Evolutionary conservation across 306 rosid species (phyloP).

Genomic region (Malus sylvestris): DNA sequence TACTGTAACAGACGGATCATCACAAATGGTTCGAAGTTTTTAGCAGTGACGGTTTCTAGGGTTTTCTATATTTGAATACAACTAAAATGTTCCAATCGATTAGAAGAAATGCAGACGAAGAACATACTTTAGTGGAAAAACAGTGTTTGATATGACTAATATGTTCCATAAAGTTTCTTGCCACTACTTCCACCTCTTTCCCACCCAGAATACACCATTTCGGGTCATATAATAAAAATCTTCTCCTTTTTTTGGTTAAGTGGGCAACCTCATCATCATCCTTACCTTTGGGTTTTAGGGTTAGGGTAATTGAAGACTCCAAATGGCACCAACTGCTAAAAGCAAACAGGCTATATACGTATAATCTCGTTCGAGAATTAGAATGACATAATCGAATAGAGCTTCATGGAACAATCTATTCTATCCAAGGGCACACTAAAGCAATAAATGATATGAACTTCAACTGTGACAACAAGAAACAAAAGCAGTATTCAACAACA

Average conservation of each 20-base stretch:
- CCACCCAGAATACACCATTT: slow-evolving; percentile 12
- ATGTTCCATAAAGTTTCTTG: slow-evolving; percentile 31
- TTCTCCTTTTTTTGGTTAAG: neutral
- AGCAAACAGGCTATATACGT: neutral
- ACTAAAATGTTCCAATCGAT: neutral
- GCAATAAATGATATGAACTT: neutral
- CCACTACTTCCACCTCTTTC: slow-evolving; percentile 26
- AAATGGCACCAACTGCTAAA: neutral
- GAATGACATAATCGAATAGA: neutral
- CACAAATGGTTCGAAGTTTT: neutral
- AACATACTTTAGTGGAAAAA: slow-evolving; percentile 10
- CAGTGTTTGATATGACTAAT: slow-evolving; percentile 20
- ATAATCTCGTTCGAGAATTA: neutral
- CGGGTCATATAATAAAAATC: neutral
- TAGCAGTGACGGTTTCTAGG: neutral
- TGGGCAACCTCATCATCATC: slow-evolving; percentile 14
- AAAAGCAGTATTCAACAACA: slow-evolving; percentile 24
- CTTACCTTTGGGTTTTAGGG: neutral
- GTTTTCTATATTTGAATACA: neutral
- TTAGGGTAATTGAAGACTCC: slow-evolving; percentile 3
- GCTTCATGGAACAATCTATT: slow-evolving; percentile 2
- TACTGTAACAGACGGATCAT: neutral
- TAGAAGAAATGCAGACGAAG: neutral
- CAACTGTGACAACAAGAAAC: slow-evolving; percentile 14
- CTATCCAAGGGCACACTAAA: slow-evolving; percentile 1